These are phyloP conservation scores for Farysia itapuensis DNA, from an alignment of 1,284 basidiomycete species.

Conservation along the genomic window DNA sequence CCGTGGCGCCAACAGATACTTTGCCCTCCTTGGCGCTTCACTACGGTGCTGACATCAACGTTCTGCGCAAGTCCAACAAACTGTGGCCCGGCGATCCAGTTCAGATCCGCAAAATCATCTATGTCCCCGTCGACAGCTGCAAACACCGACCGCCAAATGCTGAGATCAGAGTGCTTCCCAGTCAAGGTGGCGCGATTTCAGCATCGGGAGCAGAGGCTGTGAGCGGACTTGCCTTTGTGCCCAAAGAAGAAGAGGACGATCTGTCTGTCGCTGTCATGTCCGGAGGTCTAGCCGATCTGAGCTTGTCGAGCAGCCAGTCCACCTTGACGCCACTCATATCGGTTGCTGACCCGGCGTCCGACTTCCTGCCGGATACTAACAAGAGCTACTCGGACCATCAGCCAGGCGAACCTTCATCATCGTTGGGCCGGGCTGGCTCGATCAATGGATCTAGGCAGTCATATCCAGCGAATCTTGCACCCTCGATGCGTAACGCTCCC, in stretches of 20 bases:
- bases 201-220: background rate
- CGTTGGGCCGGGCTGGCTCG: conserved; percentile 4
- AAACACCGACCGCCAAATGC: conserved; percentile 42
- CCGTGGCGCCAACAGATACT: conserved; percentile 45
- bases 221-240: conserved; percentile 17
- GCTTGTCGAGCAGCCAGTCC: too few relatives aligned
- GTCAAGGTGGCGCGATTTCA: conserved; percentile 9
- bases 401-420: background rate
- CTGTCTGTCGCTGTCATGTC: background rate
- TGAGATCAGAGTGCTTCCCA: conserved; percentile 25
- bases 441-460: conserved; percentile 3
- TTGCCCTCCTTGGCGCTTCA: conserved; percentile 47
- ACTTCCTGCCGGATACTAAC: conserved; percentile 42
- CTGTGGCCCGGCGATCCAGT: conserved; percentile 57
- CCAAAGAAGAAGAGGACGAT: conserved; percentile 22
- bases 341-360: conserved; percentile 15
- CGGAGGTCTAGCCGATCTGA: too few relatives aligned
- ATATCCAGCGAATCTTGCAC: conserved; percentile 17
- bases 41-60: conserved; percentile 53
- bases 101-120: conserved; percentile 52
- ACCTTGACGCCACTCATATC: conserved; percentile 2
- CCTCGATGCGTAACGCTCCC: conserved; percentile 7
- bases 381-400: conserved; percentile 23
- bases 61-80: conserved; percentile 50
- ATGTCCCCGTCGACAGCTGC: conserved; percentile 54